Evolutionary conservation across 306 rosid genomes (phyloP).

Genomic region (Crotalaria pallida): DNA sequence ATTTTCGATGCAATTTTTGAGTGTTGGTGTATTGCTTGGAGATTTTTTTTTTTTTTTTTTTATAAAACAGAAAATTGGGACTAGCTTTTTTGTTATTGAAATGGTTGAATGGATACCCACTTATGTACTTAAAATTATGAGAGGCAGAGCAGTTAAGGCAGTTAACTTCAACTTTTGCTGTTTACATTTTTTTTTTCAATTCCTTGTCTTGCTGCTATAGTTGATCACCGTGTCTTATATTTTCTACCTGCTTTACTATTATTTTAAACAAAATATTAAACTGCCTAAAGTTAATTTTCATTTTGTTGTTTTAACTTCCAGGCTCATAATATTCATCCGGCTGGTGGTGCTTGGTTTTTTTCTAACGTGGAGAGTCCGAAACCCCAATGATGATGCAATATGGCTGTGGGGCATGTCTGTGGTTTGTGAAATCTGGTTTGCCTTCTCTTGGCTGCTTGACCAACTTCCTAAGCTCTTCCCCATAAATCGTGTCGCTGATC

Average conservation of each 20-base stretch:
- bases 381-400: conserved; percentile 68
- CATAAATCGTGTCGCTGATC: conserved; percentile 48
- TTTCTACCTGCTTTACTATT: background rate
- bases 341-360: conserved; percentile 52
- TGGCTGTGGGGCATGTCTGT: conserved; percentile 86
- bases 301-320: conserved; percentile 26
- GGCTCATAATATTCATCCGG: conserved; percentile 54
- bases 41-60: background rate
- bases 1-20: background rate
- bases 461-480: conserved; percentile 86
- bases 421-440: conserved; percentile 83
- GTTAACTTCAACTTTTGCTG: background rate
- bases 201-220: background rate
- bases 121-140: background rate
- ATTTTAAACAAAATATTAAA: background rate
- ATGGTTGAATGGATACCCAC: background rate
- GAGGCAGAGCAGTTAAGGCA: background rate
- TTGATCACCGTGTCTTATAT: conserved; percentile 3
- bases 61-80: background rate
- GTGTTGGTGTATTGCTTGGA: background rate
- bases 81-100: background rate
- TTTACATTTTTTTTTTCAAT: background rate
- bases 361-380: conserved; percentile 50
- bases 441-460: conserved; percentile 81
- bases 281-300: background rate